Evolutionary conservation across 2,329 filamentous ascomycete species (phyloP).

Genomic region (Lojkania enalia): DNA sequence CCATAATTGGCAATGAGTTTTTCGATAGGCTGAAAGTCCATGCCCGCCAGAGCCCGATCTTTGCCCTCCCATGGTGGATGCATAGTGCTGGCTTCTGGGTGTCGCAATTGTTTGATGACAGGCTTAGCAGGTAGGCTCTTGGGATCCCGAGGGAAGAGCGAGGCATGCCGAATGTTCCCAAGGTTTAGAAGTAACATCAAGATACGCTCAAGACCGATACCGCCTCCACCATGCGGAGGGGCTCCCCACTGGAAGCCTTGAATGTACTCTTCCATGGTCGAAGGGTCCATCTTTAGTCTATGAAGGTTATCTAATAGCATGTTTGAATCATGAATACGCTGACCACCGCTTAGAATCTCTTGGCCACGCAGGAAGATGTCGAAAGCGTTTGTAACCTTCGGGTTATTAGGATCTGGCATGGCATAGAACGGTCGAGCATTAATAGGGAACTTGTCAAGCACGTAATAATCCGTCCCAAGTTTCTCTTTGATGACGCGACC

Average conservation of each 20-base stretch:
- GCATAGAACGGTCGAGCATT: conserved; percentile 89
- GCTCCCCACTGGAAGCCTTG: conserved; percentile 86
- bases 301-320: conserved; percentile 79
- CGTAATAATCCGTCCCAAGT: conserved; percentile 87
- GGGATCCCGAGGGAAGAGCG: conserved; percentile 84
- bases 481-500: conserved; percentile 84
- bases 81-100: conserved; percentile 84
- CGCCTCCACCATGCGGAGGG: conserved; percentile 86
- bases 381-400: conserved; percentile 82
- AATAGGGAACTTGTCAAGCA: conserved; percentile 89
- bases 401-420: conserved; percentile 76
- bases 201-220: conserved; percentile 86
- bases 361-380: conserved; percentile 94
- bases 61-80: conserved; percentile 65
- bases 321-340: conserved; percentile 82
- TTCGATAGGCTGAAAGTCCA: conserved; percentile 72
- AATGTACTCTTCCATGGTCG: conserved; percentile 89
- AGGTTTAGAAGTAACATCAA: conserved; percentile 84
- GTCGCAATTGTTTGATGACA: conserved; percentile 68
- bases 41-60: conserved; percentile 51
- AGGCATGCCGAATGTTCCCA: conserved; percentile 86
- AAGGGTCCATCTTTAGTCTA: conserved; percentile 72
- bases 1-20: conserved; percentile 95
- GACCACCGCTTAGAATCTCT: conserved; percentile 88
- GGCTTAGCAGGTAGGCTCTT: conserved; percentile 76